Base-by-base conservation (phyloP, 306 rosid species). In the Quercus suber region DNA sequence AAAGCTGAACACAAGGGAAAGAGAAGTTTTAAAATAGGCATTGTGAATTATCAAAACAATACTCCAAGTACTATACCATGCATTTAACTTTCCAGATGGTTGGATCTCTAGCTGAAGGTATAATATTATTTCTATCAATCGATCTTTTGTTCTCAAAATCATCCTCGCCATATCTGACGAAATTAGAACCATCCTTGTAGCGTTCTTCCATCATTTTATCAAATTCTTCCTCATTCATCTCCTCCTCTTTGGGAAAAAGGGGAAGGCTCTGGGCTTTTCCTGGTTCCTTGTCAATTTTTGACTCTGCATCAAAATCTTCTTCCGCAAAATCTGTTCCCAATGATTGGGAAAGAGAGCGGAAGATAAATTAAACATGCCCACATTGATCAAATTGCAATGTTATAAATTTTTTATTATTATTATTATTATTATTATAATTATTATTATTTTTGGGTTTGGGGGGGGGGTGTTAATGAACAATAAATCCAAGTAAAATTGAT, bases 11-110 rank as follows among this genome's bases (percentile, higher is more conserved):
- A 55, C 5, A 41, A 73, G 58, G 12, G 71, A 15, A 61, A 21
- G 13, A 77, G 20, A 19, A 68, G 12, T 30, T 45, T 18, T 1
- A n/a, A 49, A 80, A 53, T 41, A 69, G 25, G 73, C 19, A 51
- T 20, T 52, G 74, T 31, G 63, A 70, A 59, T 76, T 35, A 69
- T 52, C 58, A 43, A 67, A 81, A 56, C 43, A 53, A 23, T 15
- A 75, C 55, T 75, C 35, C 45, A 41, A 78, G 60, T 41, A 68
- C 5, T 90, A 61, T 91, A 96, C 98, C 86, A 81, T 83, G 90
- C 99, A 96, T 92, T 96, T 96, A 74, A 96, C 97, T 92, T 90
- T 96, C 98, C 98, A 96, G 65, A 89, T 76, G 70, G 84, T 78
- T 63, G 96, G 81, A 55, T 89, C 97, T 70, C 78, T 84, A 55